Evolutionary conservation across 2,329 filamentous ascomycete genomes (phyloP).

Genomic region (Alternaria postmessia): DNA sequence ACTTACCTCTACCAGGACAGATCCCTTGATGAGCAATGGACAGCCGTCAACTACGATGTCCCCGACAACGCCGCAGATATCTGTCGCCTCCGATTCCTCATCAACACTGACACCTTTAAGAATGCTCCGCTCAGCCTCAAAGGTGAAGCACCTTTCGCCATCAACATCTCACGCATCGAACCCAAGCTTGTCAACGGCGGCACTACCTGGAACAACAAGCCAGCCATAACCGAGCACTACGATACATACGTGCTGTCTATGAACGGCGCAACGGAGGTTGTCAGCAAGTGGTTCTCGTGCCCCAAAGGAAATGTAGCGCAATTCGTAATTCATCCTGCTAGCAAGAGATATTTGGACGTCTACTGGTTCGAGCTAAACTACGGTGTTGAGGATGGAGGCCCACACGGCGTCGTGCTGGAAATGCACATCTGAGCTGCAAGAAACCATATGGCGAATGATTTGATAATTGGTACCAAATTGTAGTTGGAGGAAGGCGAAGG

Average conservation of each 20-base stretch:
- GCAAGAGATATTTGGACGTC: slow-evolving; percentile 25
- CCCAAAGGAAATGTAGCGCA: slow-evolving; percentile 33
- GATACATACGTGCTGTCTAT: slow-evolving; percentile 7
- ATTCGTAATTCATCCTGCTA: slow-evolving; percentile 37
- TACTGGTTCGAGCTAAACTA: slow-evolving; percentile 46
- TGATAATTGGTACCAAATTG: neutral
- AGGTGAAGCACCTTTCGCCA: slow-evolving; percentile 29
- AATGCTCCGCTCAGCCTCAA: slow-evolving; percentile 30
- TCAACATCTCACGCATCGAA: slow-evolving; percentile 37
- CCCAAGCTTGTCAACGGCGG: slow-evolving; percentile 35
- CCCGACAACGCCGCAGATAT: slow-evolving; percentile 30
- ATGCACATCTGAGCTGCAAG: slow-evolving; percentile 23
- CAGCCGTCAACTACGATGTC: slow-evolving; percentile 46
- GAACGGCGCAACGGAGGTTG: slow-evolving; percentile 9
- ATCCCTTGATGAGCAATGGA: slow-evolving; percentile 17
- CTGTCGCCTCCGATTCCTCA: slow-evolving; percentile 38
- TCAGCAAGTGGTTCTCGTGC: slow-evolving; percentile 29
- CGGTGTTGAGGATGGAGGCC: slow-evolving; percentile 22
- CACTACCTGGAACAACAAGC: slow-evolving; percentile 41
- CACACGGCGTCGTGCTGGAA: slow-evolving; percentile 45
- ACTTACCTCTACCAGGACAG: slow-evolving; percentile 20
- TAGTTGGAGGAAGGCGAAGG: neutral
- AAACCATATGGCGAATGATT: neutral
- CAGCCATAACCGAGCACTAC: slow-evolving; percentile 17
- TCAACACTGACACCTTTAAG: slow-evolving; percentile 29